Base-by-base conservation (phyloP, 2,329 filamentous ascomycete genomes). In the Colletotrichum cereale region DNA sequence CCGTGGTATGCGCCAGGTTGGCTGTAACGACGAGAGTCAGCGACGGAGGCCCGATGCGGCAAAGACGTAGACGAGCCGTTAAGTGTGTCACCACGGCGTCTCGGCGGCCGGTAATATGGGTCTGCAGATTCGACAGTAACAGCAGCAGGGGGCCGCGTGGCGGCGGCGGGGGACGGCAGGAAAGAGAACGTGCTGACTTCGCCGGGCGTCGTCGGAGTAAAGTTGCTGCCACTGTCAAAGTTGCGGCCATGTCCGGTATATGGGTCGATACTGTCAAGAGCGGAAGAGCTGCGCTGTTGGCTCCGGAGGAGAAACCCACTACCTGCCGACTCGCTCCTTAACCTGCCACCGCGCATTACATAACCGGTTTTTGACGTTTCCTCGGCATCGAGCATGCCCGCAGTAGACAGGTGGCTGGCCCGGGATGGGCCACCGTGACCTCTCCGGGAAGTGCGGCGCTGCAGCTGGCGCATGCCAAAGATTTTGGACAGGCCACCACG, bases 381-480 rank as follows among this genome's bases (percentile, higher is more conserved):
- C 18, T 93, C 91, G 42, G 88, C 84, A 70, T 89, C 88, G 62
- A 98, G 84, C 88, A 98, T 98, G 24, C 91, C 93, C 42, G 93
- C 89, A 74, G 91, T 94, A 5, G 94, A 97, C 64, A 93, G 87
- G 80, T 96, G 92, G 78, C 94, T 98, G 76, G 93, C 91, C 72
- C 94, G 89, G 10, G 92, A 92, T 31, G 88, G 86, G 21, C 88
- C 44, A 5, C 44, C 89, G 63, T 74, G 79, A 72, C 86, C 87
- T 72, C 88, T 89, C 58, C 89, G 89, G 69, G 89, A 89, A 73
- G 88, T 85, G 60, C 95, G 90, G 74, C 93, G 90, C 16, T 93
- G 93, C 50, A 98, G 85, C 80, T 98, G 95, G 57, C 95, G 92
- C 88, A 95, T 94, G 62, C 95, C 95, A 78, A 98, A 97, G 56